These are phyloP conservation scores for Ganoderma multipileum DNA, from an alignment of 1,284 basidiomycete species.

Conservation along the genomic window DNA sequence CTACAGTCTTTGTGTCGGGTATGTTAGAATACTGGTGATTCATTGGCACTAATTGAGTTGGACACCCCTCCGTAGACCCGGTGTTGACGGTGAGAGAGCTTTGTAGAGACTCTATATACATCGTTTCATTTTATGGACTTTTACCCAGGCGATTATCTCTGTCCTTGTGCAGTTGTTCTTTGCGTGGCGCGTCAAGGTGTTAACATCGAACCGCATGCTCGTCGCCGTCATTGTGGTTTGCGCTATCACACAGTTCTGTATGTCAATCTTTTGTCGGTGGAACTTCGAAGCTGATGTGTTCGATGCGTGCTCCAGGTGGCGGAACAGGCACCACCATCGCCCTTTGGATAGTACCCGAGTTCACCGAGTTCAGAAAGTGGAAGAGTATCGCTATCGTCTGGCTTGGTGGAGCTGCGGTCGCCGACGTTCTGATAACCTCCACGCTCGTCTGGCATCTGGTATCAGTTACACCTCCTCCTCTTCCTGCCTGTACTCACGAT, in stretches of 20 bases:
- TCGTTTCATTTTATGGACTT: not conserved
- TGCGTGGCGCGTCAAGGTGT: constrained; percentile 47
- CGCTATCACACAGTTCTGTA: constrained; percentile 38
- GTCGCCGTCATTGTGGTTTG: constrained; percentile 33
- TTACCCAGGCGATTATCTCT: constrained; percentile 43
- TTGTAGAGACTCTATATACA: no score
- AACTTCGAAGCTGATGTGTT: not conserved
- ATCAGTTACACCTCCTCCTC: not conserved
- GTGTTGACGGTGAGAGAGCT: constrained; percentile 31
- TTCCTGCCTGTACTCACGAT: not conserved
- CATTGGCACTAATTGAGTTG: not conserved
- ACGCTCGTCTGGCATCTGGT: constrained; percentile 31
- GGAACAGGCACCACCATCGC: constrained; percentile 42
- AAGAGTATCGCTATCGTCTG: constrained; percentile 43
- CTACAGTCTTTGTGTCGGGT: constrained; percentile 39
- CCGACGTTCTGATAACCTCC: constrained; percentile 38
- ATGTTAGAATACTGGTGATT: not conserved
- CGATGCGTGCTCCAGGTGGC: constrained; percentile 31
- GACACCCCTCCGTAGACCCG: constrained; percentile 33
- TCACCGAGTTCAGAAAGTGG: constrained; percentile 42
- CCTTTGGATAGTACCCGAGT: constrained; percentile 38
- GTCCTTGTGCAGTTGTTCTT: constrained; percentile 48
- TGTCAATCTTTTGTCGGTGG: constrained; percentile 15
- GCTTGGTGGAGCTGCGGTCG: constrained; percentile 39
- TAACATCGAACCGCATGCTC: constrained; percentile 38